These are phyloP conservation scores for Gaeumannomyces sp. DNA, from an alignment of 2,329 filamentous ascomycete genomes.

Conservation along the genomic window DNA sequence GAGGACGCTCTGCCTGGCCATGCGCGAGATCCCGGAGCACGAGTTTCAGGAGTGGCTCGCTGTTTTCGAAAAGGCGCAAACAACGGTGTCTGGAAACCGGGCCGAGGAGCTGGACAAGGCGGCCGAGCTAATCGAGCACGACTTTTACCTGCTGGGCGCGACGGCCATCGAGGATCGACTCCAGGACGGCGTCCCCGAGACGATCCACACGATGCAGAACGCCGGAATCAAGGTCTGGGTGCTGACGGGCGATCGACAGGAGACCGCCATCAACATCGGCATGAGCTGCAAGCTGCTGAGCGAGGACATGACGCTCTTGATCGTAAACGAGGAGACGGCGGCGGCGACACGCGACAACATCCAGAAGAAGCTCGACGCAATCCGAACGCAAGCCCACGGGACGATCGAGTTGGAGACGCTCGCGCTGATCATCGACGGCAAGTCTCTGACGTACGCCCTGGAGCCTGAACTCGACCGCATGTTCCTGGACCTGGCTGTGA, in stretches of 20 bases:
- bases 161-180: conserved; percentile 96
- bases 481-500: conserved; percentile 86
- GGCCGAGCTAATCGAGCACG: conserved; percentile 88
- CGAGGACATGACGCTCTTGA: conserved; percentile 96
- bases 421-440: conserved; percentile 91
- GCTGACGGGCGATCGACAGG: conserved; percentile 91
- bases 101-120: conserved; percentile 96
- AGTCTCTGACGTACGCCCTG: conserved; percentile 86
- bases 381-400: conserved; percentile 72
- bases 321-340: conserved; percentile 85
- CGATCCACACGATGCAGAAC: conserved; percentile 92
- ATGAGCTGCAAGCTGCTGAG: conserved; percentile 99
- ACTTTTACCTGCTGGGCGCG: conserved; percentile 84
- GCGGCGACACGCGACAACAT: conserved; percentile 79
- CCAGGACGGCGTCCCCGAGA: conserved; percentile 96
- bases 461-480: conserved; percentile 91
- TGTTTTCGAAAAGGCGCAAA: conserved; percentile 81
- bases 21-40: conserved; percentile 85
- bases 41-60: conserved; percentile 85
- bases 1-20: conserved; percentile 86
- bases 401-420: conserved; percentile 78
- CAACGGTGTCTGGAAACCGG: conserved; percentile 86
- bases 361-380: conserved; percentile 87
- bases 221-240: conserved; percentile 99
- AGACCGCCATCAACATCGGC: conserved; percentile 98